These are phyloP conservation scores for Fusarium sp. DNA, from an alignment of 2,329 filamentous ascomycete genomes.

Conservation along the genomic window DNA sequence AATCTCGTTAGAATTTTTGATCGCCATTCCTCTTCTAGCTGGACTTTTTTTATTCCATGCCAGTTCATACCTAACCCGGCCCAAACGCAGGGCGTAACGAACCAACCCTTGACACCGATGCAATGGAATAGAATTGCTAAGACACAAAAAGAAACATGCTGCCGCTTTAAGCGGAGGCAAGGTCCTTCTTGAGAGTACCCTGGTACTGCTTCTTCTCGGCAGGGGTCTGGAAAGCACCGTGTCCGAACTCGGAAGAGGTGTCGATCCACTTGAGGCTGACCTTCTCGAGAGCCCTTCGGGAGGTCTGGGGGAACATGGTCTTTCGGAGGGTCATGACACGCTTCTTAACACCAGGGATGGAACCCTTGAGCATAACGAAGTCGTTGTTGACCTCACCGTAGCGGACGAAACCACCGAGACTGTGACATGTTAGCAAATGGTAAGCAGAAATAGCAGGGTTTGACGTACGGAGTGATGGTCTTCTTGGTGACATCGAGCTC, in stretches of 20 bases:
- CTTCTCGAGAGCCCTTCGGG: constrained; percentile 96
- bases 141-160: constrained; percentile 57
- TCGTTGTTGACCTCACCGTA: constrained; percentile 99
- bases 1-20: constrained; percentile 51
- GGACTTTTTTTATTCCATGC: constrained; percentile 52
- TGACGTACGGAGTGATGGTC: constrained; percentile 97
- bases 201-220: constrained; percentile 98
- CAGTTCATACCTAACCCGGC: constrained; percentile 52
- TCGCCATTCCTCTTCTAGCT: constrained; percentile 51
- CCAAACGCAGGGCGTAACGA: constrained; percentile 51
- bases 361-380: constrained; percentile 98
- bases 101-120: constrained; percentile 67
- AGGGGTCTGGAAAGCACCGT: constrained; percentile 98
- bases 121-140: constrained; percentile 54
- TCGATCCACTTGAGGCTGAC: constrained; percentile 99
- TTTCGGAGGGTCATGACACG: constrained; percentile 98
- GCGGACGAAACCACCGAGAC: constrained; percentile 98
- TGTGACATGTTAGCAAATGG: constrained; percentile 58
- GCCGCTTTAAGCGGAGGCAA: constrained; percentile 59
- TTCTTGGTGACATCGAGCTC: constrained; percentile 99
- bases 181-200: constrained; percentile 99
- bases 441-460: background rate
- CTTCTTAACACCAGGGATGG: constrained; percentile 98
- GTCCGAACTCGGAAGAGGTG: constrained; percentile 99
- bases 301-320: constrained; percentile 98